These are phyloP conservation scores for Eucalyptus grandis DNA, from an alignment of 345 rosid genomes.

Conservation along the genomic window DNA sequence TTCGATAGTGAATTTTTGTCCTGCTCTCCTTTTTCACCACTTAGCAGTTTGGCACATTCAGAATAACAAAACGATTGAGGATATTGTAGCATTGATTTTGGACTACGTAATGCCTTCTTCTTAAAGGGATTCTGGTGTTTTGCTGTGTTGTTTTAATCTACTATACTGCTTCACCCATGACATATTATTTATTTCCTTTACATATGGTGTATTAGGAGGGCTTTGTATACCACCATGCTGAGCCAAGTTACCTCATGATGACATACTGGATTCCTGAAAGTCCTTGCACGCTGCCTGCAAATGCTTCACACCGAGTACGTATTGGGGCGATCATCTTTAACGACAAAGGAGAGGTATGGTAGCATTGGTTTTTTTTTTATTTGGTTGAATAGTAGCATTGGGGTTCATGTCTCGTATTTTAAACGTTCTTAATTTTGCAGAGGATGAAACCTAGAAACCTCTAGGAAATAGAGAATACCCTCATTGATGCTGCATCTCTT, in stretches of 20 bases:
- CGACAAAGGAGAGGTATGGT: constrained; percentile 55
- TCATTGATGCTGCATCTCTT: background rate
- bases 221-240: constrained; percentile 73
- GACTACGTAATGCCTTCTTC: background rate
- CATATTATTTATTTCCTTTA: background rate
- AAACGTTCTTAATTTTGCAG: background rate
- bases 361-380: background rate
- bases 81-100: background rate
- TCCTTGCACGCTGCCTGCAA: constrained; percentile 52
- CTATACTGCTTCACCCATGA: background rate
- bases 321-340: constrained; percentile 73
- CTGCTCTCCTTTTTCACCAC: background rate
- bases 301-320: constrained; percentile 65
- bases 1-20: background rate
- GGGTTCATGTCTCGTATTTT: background rate
- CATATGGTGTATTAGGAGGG: constrained; percentile 36
- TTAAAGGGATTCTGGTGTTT: background rate
- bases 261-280: constrained; percentile 69
- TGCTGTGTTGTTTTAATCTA: background rate
- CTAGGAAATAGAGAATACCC: background rate
- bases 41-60: background rate
- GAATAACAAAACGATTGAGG: background rate
- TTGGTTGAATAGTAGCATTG: too few species aligned
- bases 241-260: constrained; percentile 74
- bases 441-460: background rate